Conservation (phyloP, 2,329 filamentous ascomycete genomes). For the Aciculosporium take region DNA sequence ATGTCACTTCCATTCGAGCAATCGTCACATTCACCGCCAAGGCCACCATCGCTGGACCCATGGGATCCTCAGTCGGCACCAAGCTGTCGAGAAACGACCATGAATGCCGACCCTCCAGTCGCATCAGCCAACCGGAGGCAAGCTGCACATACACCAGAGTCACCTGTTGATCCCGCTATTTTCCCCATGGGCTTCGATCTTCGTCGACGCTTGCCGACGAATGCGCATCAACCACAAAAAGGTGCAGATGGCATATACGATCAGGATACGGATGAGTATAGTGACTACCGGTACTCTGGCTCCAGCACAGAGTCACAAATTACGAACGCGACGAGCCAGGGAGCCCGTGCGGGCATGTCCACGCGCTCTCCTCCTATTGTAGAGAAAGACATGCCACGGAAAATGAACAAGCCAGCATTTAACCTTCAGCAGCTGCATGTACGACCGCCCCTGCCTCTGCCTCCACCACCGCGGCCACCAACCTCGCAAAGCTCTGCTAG, state of each 20-base stretch:
- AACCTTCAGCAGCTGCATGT: constrained; percentile 5
- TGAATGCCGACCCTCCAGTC: constrained; percentile 8
- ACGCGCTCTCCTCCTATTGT: constrained; percentile 9
- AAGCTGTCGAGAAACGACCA: constrained; percentile 9
- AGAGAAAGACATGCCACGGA: constrained; percentile 6
- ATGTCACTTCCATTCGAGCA: constrained; percentile 6
- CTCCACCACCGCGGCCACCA: not conserved
- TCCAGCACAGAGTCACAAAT: constrained; percentile 8
- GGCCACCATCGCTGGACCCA: constrained; percentile 28
- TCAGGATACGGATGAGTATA: constrained; percentile 5
- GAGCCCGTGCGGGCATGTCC: constrained; percentile 3
- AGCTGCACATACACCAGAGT: constrained; percentile 5
- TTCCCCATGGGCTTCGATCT: constrained; percentile 4
- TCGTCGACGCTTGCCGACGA: not conserved
- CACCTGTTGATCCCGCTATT: constrained; percentile 9
- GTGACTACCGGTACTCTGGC: constrained; percentile 8
- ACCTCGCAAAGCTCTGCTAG: not conserved
- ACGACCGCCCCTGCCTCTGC: constrained; percentile 1
- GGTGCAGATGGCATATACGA: constrained; percentile 4
- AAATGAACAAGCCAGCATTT: not conserved
- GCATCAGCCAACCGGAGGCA: constrained; percentile 11
- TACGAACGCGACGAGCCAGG: constrained; percentile 6
- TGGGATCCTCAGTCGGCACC: constrained; percentile 24
- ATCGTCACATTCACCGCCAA: constrained; percentile 14
- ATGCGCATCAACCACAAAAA: not conserved